A percentile compares a stretch with the other conserved stretches of the same genome.
Conservation (phyloP, 2,329 filamentous ascomycete species). For the Fusarium austroafricanum region DNA sequence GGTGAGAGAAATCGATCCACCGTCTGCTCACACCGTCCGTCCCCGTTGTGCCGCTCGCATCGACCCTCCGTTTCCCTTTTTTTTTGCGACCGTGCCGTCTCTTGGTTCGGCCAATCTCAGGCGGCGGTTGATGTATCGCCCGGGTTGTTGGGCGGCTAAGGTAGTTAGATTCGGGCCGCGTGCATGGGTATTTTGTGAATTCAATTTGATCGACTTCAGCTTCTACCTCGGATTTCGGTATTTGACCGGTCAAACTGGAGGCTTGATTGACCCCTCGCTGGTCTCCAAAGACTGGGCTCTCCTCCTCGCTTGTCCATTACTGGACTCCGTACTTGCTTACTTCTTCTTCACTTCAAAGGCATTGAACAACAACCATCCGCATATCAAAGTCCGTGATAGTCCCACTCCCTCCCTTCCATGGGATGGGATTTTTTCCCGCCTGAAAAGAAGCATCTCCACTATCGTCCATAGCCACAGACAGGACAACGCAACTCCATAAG, state of each 20-base stretch:
- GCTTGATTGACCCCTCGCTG: no score
- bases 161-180: constrained; percentile 41
- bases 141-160: constrained; percentile 33
- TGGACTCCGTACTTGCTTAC: not conserved
- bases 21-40: constrained; percentile 20
- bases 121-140: constrained; percentile 3
- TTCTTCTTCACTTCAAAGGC: not conserved
- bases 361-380: constrained; percentile 1
- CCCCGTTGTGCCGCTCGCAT: not conserved
- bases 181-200: constrained; percentile 34
- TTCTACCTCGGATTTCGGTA: constrained; percentile 8
- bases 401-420: constrained; percentile 36
- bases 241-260: no score
- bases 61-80: constrained; percentile 33
- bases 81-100: constrained; percentile 8
- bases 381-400: constrained; percentile 36
- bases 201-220: constrained; percentile 13
- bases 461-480: constrained; percentile 17
- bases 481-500: constrained; percentile 35
- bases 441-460: constrained; percentile 29
- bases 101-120: constrained; percentile 28
- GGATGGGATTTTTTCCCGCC: not conserved
- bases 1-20: constrained; percentile 30
- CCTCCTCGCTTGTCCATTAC: not conserved
- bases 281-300: not conserved